These are phyloP conservation scores for Boletus pseudopeckii DNA, from an alignment of 768 basidiomycete species.

Conservation along the genomic window DNA sequence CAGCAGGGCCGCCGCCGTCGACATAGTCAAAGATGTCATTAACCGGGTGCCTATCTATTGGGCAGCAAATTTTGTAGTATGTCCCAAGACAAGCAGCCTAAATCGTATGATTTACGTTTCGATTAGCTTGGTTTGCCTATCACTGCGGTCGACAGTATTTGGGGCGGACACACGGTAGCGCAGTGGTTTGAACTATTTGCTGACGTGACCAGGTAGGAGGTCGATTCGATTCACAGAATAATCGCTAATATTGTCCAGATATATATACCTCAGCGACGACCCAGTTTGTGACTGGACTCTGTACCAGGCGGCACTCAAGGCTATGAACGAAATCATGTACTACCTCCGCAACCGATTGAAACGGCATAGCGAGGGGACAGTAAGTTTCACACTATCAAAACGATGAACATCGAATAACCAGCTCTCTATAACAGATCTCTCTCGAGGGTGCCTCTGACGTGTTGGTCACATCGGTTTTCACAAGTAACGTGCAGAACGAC, in stretches of 20 bases:
- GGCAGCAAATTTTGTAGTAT: constrained; percentile 55
- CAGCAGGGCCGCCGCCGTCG: constrained; percentile 35
- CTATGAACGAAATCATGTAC: constrained; percentile 24
- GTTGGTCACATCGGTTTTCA: constrained; percentile 17
- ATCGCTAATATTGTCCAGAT: constrained; percentile 26
- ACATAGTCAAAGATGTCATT: constrained; percentile 66
- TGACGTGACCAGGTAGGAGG: constrained; percentile 37
- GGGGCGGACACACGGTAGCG: constrained; percentile 39
- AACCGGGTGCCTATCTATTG: constrained; percentile 60
- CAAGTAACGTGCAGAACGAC: constrained; percentile 24
- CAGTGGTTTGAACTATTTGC: constrained; percentile 49
- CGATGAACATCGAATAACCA: neutral
- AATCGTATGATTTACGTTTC: neutral
- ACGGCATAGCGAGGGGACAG: constrained; percentile 17
- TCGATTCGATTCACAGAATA: neutral
- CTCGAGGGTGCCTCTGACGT: constrained; percentile 20
- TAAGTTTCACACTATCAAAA: constrained; percentile 6
- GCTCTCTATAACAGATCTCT: constrained; percentile 11
- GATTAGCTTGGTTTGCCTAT: constrained; percentile 31
- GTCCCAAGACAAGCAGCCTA: constrained; percentile 15
- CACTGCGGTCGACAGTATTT: constrained; percentile 32
- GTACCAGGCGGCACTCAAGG: constrained; percentile 24
- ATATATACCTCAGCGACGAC: constrained; percentile 35
- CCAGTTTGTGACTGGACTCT: constrained; percentile 33
- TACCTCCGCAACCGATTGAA: constrained; percentile 24